A percentile compares a stretch with the other conserved stretches of the same genome.
phyloP scores from a whole-genome alignment of 2,329 filamentous ascomycete genomes.

The Aspergillus ochraceus region DNA sequence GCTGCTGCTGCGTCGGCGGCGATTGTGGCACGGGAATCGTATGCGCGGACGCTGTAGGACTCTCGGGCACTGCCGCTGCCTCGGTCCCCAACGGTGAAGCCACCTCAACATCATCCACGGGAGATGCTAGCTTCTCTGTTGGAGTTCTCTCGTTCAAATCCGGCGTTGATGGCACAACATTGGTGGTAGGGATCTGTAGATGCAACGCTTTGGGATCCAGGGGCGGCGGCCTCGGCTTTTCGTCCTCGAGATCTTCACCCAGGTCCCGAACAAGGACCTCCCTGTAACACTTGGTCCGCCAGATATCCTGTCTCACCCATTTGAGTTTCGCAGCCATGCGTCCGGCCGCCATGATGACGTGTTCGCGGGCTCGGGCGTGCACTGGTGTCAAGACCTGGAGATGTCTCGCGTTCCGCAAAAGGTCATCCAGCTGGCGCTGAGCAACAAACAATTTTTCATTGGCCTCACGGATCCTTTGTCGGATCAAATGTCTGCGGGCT shows the following conservation, averaged over 20 bases:
- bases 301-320: constrained; percentile 92
- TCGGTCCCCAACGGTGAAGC: not conserved
- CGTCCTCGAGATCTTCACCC: constrained; percentile 63
- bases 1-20: constrained; percentile 9
- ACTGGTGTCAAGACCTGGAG: constrained; percentile 86
- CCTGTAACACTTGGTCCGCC: constrained; percentile 85
- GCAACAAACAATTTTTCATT: constrained; percentile 72
- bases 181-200: constrained; percentile 17
- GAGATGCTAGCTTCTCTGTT: constrained; percentile 12
- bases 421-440: constrained; percentile 76
- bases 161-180: constrained; percentile 16
- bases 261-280: constrained; percentile 85
- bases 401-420: constrained; percentile 86
- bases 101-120: constrained; percentile 7
- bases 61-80: not conserved
- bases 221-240: constrained; percentile 25
- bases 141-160: constrained; percentile 2
- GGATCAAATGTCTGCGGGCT: constrained; percentile 79
- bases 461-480: constrained; percentile 77
- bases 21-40: not conserved
- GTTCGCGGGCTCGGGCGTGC: constrained; percentile 83
- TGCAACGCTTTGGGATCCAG: constrained; percentile 21
- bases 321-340: constrained; percentile 85
- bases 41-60: not conserved
- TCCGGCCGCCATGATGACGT: constrained; percentile 79